Conservation (phyloP, 129 eudicot species). For the Centrapalus pauciflorus region DNA sequence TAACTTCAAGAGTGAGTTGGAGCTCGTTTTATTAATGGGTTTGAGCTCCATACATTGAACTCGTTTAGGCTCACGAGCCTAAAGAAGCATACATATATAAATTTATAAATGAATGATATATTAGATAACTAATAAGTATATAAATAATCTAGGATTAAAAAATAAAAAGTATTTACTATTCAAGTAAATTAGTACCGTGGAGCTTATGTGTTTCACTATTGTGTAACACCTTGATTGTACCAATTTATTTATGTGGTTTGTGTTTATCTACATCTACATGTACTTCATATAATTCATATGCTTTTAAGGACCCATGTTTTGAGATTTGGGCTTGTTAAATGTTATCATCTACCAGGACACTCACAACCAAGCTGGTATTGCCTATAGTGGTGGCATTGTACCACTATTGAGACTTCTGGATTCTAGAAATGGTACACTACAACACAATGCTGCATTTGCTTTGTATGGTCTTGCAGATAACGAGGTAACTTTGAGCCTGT, state of each 20-base stretch:
- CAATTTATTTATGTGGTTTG: too few relatives aligned
- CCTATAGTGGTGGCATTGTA: slow-evolving; percentile 68
- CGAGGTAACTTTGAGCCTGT: slow-evolving; percentile 51
- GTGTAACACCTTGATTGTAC: neutral
- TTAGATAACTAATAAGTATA: neutral
- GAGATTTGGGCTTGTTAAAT: slow-evolving; percentile 6
- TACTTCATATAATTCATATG: neutral
- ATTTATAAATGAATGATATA: too few relatives aligned
- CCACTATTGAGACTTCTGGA: slow-evolving; percentile 84
- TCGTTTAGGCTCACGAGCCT: too few relatives aligned
- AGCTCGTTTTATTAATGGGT: too few relatives aligned
- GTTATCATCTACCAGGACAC: slow-evolving; percentile 50
- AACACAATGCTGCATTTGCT: slow-evolving; percentile 97
- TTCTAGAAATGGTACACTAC: slow-evolving; percentile 81
- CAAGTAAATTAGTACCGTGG: too few relatives aligned
- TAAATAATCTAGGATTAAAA: neutral
- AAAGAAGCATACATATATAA: too few relatives aligned
- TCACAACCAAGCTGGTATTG: slow-evolving; percentile 98
- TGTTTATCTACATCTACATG: neutral
- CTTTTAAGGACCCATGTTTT: neutral
- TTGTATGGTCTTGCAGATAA: slow-evolving; percentile 96
- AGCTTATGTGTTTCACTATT: neutral
- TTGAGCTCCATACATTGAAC: too few relatives aligned
- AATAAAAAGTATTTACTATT: too few relatives aligned
- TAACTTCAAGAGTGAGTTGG: too few relatives aligned